phyloP scores from a whole-genome alignment of 2,329 filamentous ascomycete species.

The Fusarium poae region DNA sequence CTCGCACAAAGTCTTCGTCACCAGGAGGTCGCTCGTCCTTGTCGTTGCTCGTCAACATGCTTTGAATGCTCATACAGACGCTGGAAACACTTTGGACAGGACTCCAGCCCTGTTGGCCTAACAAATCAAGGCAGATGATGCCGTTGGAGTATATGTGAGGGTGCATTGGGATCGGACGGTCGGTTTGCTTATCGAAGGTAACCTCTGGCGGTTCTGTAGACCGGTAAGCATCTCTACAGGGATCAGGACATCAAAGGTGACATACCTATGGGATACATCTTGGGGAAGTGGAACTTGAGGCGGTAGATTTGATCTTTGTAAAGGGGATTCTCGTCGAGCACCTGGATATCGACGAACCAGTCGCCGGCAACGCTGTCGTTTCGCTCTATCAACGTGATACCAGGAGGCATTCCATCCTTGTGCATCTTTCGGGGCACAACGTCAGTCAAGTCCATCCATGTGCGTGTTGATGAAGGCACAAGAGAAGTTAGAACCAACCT shows the following conservation, averaged over 20 bases:
- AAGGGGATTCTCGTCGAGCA: constrained; percentile 90
- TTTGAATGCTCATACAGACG: constrained; percentile 96
- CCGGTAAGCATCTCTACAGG: constrained; percentile 16
- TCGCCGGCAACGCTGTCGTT: constrained; percentile 79
- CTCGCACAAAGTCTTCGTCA: constrained; percentile 88
- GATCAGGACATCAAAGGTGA: neutral
- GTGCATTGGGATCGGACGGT: constrained; percentile 86
- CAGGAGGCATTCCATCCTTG: constrained; percentile 69
- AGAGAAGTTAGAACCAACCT: constrained; percentile 57
- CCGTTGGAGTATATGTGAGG: constrained; percentile 99
- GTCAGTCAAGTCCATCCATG: constrained; percentile 34
- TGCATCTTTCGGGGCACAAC: constrained; percentile 63
- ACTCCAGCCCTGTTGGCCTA: constrained; percentile 90
- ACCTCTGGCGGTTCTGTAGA: constrained; percentile 90
- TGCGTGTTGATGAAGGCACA: constrained; percentile 2
- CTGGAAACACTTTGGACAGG: constrained; percentile 98
- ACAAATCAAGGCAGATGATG: constrained; percentile 96
- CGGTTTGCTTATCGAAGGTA: constrained; percentile 78
- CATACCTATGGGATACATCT: constrained; percentile 89
- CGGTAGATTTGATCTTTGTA: constrained; percentile 85
- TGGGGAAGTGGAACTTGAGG: constrained; percentile 87
- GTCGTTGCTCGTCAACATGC: constrained; percentile 95
- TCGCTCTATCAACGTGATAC: constrained; percentile 83
- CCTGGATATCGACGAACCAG: constrained; percentile 92
- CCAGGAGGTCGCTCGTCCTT: constrained; percentile 92